These are phyloP conservation scores for Neurospora sp. DNA, from an alignment of 495 filamentous ascomycete species.

Conservation along the genomic window DNA sequence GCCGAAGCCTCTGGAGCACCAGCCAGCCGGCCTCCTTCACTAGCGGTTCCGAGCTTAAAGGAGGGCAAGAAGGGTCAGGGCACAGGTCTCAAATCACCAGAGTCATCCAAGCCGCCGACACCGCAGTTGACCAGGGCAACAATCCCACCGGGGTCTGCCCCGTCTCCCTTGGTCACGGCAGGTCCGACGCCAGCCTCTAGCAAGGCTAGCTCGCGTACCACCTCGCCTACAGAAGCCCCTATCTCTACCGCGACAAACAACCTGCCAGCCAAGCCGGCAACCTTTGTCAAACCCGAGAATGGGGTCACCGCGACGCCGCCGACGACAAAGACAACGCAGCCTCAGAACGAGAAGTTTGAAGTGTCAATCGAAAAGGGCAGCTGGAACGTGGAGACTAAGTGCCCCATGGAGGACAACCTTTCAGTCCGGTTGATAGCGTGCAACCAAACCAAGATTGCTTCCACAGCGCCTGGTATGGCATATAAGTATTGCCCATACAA, in stretches of 20 bases:
- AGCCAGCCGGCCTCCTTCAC: background rate
- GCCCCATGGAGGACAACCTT: background rate
- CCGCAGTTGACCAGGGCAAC: background rate
- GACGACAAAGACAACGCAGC: background rate
- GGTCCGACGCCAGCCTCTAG: slow-evolving; percentile 9
- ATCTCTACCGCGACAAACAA: background rate
- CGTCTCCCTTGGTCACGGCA: background rate
- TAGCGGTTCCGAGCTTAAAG: background rate
- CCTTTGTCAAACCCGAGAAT: background rate
- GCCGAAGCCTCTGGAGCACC: background rate
- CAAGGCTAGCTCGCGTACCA: slow-evolving; percentile 3
- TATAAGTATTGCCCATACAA: background rate
- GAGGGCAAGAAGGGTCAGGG: background rate
- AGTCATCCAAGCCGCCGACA: background rate
- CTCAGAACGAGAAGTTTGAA: background rate
- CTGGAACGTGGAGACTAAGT: background rate
- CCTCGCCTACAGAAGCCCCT: slow-evolving; percentile 2
- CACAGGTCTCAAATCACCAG: background rate
- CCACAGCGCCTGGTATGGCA: background rate
- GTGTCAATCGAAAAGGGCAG: background rate
- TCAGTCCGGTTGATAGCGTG: slow-evolving; percentile 10
- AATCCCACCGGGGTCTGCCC: background rate
- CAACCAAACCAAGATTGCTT: slow-evolving; percentile 1
- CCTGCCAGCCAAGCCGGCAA: background rate
- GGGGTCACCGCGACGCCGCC: background rate